Base-by-base conservation (phyloP, 202 grass and related monocot species). In the Dendrocalamus latiflorus region DNA sequence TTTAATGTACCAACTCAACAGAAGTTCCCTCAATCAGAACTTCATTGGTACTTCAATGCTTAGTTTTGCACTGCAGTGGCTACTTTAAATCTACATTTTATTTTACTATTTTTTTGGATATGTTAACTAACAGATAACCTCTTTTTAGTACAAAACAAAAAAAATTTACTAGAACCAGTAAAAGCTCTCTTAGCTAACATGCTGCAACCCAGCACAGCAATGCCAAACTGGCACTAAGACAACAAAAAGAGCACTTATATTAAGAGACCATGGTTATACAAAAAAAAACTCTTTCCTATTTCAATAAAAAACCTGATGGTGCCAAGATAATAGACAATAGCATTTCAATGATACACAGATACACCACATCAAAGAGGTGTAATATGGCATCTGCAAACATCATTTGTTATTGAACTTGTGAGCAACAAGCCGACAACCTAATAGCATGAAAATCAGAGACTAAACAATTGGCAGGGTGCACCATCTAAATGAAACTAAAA, bases 401-500 rank as follows among this genome's bases (percentile, higher is more conserved):
- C 21, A 15, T 14, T 60, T 63, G 6, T 43, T 58, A 64, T 20
- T 18, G 38, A 71, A 54, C 54, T 64, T 70, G 36, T 20, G 71
- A 64, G 24, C 8, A 34, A n/a, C n/a, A n/a, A n/a, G n/a, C n/a
- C n/a, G n/a, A 55, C 6, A 55, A 30, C 22, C 18, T 24, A 43
- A 54, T 74, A 61, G 68, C 41, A 5, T 68, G 9, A 7, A 39
- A 67, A 47, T 66, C 26, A 64, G 34, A 8, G 8, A 17, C 9
- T 63, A 70, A 63, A 36, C 24, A 82, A 47, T 7, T 74, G 39
- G 56, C 20, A 73, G 21, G 16, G 30, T 47, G 9, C 15, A 41
- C 8, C 48, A 80, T 56, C 37, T 47, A 53, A 79, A 79, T 80
- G 51, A 59, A 44, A 63, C 1, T 80, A 72, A 65, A 83, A 65